Evolutionary conservation across 2,329 filamentous ascomycete species (phyloP).

Genomic region (Ascochyta koolunga): DNA sequence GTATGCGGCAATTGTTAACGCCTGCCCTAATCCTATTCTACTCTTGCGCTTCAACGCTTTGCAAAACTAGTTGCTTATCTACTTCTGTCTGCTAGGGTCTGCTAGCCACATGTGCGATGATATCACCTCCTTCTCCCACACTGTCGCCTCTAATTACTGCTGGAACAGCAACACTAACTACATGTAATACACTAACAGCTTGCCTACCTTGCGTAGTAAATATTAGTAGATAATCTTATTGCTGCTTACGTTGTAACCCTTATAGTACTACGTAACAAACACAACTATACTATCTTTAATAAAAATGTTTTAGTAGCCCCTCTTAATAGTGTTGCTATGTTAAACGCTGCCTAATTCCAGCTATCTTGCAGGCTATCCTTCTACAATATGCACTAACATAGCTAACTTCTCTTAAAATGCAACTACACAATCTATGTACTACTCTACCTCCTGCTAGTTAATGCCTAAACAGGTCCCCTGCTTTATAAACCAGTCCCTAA

Average conservation of each 20-base stretch:
- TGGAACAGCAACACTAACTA: conserved; percentile 10
- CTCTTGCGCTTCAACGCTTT: conserved; percentile 21
- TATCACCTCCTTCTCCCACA: conserved; percentile 18
- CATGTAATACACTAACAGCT: conserved; percentile 27
- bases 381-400: neutral
- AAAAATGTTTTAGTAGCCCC: neutral
- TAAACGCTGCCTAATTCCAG: neutral
- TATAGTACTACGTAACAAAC: conserved; percentile 27
- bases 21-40: conserved; percentile 2
- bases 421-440: neutral
- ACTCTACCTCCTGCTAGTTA: neutral
- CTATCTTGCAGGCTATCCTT: neutral
- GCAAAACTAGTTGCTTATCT: conserved; percentile 14
- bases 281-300: conserved; percentile 2
- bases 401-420: neutral
- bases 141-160: neutral
- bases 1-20: conserved; percentile 17
- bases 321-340: conserved; percentile 6
- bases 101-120: conserved; percentile 21
- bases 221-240: conserved; percentile 36
- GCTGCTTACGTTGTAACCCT: conserved; percentile 20
- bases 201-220: conserved; percentile 31
- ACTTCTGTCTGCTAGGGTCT: conserved; percentile 14
- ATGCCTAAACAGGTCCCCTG: neutral
- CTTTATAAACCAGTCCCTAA: neutral